These are phyloP conservation scores for Marchantia polymorpha DNA, from an alignment of 225 moss, liverwort and hornwort genomes.

Conservation along the genomic window DNA sequence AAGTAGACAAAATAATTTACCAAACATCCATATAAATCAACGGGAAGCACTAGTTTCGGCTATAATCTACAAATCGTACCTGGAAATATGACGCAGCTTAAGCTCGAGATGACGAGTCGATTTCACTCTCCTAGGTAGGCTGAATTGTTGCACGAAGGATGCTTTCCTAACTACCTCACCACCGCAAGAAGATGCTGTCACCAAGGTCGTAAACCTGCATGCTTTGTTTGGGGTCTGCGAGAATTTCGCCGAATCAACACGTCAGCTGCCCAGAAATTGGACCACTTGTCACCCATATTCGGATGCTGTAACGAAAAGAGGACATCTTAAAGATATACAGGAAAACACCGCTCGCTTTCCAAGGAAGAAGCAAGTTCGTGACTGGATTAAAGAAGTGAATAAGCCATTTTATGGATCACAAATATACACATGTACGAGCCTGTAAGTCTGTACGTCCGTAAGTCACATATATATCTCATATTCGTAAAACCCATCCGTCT, in stretches of 20 bases:
- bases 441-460: too few species aligned
- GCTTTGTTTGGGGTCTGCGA: constrained; percentile 9
- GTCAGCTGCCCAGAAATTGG: background rate
- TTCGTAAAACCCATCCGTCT: background rate
- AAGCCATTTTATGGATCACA: too few species aligned
- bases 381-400: too few species aligned
- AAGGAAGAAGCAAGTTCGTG: background rate
- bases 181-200: constrained; percentile 2
- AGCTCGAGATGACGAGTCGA: background rate
- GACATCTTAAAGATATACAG: background rate
- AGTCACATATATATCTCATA: background rate
- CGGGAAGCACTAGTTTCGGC: background rate
- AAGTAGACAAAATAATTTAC: background rate
- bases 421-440: too few species aligned
- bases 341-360: background rate
- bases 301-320: background rate
- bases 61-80: constrained; percentile 4
- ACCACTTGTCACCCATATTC: background rate
- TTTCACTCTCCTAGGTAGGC: background rate
- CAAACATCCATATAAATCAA: background rate
- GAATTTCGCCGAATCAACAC: background rate
- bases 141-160: constrained; percentile 4
- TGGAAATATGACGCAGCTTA: constrained; percentile 6
- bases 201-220: constrained; percentile 1
- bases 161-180: background rate